Evolutionary conservation across 345 rosid genomes (phyloP), one percentile per base, ranked within the genome.

Genomic region (Mallotus nudiflorus): DNA sequence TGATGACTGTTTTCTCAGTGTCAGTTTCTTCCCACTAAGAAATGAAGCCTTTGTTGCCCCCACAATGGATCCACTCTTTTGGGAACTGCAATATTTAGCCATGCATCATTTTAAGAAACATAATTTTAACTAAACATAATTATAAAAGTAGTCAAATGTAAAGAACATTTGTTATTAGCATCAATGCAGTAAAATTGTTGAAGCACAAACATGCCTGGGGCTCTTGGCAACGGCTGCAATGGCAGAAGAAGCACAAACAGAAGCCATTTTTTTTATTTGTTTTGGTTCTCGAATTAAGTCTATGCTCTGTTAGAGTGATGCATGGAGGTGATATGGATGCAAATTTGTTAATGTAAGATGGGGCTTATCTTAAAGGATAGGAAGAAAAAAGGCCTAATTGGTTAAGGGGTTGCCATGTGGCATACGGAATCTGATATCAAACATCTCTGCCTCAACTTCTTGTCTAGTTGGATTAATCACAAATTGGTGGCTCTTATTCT

Each of bases 211-310:
- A 81, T 86, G 82, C 92, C 93, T 87, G 68, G 90, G 85, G 45
- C 91, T 84, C 73, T 88, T 78, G 72, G 91, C 70, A 69, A 81
- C 84, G 3, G 84, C 89, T 9, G 96, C 87, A 71, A 92, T 79
- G 68, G 96, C 91, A 24, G 97, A 90, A 73, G 97, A 88, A 82
- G 97, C 96, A 82, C 90, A 94, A 44, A 82, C 83, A 71, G 97
- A 86, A 72, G 97, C 96, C 99, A 95, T 92, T 79, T 66, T 65
- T 18, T 24, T 44, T 15, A n/a, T 37, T 58, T 20, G n/a, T 42
- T 51, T 52, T 10, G n/a, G 19, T 57, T 6, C 6, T 13, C 11
- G 66, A 65, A 45, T 13, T 45, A 50, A 57, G 25, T 49, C 44
- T 16, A 62, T 27, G 68, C 33, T 56, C 67, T 55, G 44, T 15